These are phyloP conservation scores for Talaromyces amestolkiae DNA, from an alignment of 2,329 filamentous ascomycete species.

Conservation along the genomic window DNA sequence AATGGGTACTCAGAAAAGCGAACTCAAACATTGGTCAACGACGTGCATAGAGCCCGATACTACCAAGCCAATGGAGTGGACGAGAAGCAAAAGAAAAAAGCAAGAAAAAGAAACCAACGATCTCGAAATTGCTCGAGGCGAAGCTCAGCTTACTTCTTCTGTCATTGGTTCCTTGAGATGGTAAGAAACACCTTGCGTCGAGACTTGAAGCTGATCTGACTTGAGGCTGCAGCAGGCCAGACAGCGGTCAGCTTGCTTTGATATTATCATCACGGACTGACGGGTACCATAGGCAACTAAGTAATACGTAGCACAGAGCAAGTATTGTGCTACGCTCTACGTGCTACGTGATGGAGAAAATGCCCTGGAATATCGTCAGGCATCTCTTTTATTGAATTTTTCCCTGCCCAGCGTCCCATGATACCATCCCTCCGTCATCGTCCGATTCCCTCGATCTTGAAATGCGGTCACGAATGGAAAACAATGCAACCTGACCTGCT, in stretches of 20 bases:
- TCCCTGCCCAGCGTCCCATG: not conserved
- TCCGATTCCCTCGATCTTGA: not conserved
- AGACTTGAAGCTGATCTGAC: not conserved
- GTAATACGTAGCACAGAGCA: slow-evolving; percentile 3
- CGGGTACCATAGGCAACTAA: not conserved
- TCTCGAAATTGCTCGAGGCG: not conserved
- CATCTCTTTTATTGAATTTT: not conserved
- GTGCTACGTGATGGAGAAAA: not conserved
- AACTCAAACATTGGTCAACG: not conserved
- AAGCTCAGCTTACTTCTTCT: not conserved
- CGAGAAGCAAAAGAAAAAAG: not conserved
- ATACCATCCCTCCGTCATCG: not conserved
- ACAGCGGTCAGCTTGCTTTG: slow-evolving; percentile 3
- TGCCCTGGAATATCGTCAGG: not conserved
- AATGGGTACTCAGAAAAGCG: not conserved
- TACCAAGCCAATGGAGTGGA: not conserved
- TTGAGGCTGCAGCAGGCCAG: not conserved
- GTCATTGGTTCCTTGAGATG: slow-evolving; percentile 10
- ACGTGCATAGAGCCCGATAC: not conserved
- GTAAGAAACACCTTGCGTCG: slow-evolving; percentile 7
- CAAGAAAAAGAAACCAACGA: not conserved
- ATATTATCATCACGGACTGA: not conserved
- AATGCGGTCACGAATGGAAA: not conserved
- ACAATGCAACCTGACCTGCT: not conserved
- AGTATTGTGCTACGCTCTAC: not conserved